Conservation (phyloP, 2,329 filamentous ascomycete species). For the Aspergillus oerlinghausenensis region DNA sequence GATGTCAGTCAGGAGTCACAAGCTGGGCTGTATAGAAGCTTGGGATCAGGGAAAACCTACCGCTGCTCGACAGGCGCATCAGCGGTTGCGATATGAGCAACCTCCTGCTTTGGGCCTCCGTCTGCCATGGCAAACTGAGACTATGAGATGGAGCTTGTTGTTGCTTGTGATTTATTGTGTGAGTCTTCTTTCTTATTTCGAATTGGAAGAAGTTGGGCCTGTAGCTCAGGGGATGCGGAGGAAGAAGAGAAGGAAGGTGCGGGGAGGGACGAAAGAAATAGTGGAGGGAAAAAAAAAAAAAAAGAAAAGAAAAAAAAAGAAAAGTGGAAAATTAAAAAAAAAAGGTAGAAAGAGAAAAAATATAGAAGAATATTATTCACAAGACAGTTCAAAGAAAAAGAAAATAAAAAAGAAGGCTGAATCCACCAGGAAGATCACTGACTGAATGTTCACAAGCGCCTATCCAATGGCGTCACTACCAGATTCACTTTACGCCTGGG, state of each 20-base stretch:
- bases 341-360: background rate
- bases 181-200: background rate
- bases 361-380: background rate
- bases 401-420: background rate
- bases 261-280: slow-evolving; percentile 2
- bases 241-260: slow-evolving; percentile 3
- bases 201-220: background rate
- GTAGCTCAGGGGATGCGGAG: background rate
- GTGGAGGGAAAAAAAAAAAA: background rate
- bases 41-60: slow-evolving; percentile 5
- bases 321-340: background rate
- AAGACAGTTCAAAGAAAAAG: background rate
- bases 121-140: slow-evolving; percentile 9
- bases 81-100: slow-evolving; percentile 3
- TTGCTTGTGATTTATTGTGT: background rate
- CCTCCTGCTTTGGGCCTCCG: slow-evolving; percentile 7
- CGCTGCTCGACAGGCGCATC: slow-evolving; percentile 4
- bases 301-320: background rate
- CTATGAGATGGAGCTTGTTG: background rate
- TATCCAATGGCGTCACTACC: background rate
- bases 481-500: background rate
- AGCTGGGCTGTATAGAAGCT: background rate
- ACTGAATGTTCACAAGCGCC: background rate
- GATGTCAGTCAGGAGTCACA: slow-evolving; percentile 1
- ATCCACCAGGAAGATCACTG: background rate